Base-by-base conservation (phyloP, 2,329 filamentous ascomycete genomes). In the Colletotrichum coccodes region DNA sequence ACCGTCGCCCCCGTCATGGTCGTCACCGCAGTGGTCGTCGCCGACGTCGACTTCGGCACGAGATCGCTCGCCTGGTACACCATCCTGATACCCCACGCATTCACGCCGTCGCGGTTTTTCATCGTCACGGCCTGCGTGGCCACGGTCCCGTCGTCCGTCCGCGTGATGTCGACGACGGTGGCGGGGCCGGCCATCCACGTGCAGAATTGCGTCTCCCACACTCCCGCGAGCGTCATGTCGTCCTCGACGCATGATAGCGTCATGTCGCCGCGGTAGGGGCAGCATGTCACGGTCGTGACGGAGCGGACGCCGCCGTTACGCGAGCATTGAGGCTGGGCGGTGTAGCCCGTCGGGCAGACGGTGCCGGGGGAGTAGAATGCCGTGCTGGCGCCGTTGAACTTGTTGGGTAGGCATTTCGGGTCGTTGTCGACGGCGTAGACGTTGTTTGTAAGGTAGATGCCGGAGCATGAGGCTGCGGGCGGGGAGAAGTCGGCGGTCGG, bases 201-300 rank as follows among this genome's bases (percentile, higher is more conserved):
- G 70, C 74, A 76, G 30, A 73, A 75, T 50, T 72, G 64, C 14
- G 63, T 72, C n/a, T 62, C 60, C 72, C 71, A 76, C 3, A 50
- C 30, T 3, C 40, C 53, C 2, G 49, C 40, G 1, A 75, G 53
- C 2, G 70, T 72, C 54, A 67, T 38, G 1, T 73, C 70, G 23
- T 73, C 63, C 16, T 65, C 63, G n/a, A 75, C 71, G 36, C 73
- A 75, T 0, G 58, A 67, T 18, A 76, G 34, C 1, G 63, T 72
- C 11, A 75, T 70, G 38, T 69, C 66, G 49, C 53, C 71, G 9
- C 70, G 60, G 64, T 53, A 58, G 1, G 74, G 75, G 21, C 74
- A 76, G 53, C 75, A 76, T 3, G 74, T 76, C 7, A 76, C 72
- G 3, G 75, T 76, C 11, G 73, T 75, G 59, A 76, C 70, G 46